Base-by-base conservation (phyloP, 352 stramenopile genomes). In the Phytopythium mirpurense region DNA sequence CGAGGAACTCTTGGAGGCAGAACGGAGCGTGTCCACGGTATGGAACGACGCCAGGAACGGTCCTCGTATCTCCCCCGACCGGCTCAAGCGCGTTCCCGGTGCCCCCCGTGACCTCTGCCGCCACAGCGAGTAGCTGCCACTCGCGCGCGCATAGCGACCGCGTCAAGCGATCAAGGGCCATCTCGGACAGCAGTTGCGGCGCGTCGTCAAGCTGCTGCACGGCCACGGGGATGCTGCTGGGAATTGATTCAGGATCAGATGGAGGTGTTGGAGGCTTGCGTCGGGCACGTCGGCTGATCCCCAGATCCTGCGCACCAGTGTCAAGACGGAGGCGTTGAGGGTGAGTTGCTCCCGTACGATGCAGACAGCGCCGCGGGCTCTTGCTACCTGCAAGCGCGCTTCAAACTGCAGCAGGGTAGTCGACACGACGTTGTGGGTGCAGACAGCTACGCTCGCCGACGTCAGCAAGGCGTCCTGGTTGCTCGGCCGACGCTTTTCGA, bases 331-430 rank as follows among this genome's bases (percentile, higher is more conserved):
- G 35, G n/a, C n/a, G 14, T 32, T 45, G 11, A 27, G n/a, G n/a
- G 40, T 27, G 18, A 54, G 19, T 6, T 37, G 27, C 35, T 50
- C 12, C 5, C 29, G 29, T 32, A 32, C n/a, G n/a, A n/a, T n/a
- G n/a, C n/a, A n/a, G n/a, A n/a, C n/a, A 44, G 4, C 9, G 6
- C 7, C 19, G 9, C n/a, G 23, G 18, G 54, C 6, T 15, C 10
- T 45, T 19, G 3, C 1, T 37, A 74, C 67, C 57, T 80, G 68
- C 8, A 81, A 41, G 12, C 51, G 65, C 5, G 63, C 57, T 27
- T 82, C 71, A 2, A 82, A 54, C 9, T 60, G 66, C 27, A 82
- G 38, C 11, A 82, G 38, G 21, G 60, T 76, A 5, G 68, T 68
- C 50, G 78, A 44, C 9, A 74, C 42, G 4, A 72, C 51, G 2